Percentiles rank a stretch among this genome's conserved stretches.
These are phyloP conservation scores for Daedalea quercina DNA, from an alignment of 768 basidiomycete species.

Conservation along the genomic window DNA sequence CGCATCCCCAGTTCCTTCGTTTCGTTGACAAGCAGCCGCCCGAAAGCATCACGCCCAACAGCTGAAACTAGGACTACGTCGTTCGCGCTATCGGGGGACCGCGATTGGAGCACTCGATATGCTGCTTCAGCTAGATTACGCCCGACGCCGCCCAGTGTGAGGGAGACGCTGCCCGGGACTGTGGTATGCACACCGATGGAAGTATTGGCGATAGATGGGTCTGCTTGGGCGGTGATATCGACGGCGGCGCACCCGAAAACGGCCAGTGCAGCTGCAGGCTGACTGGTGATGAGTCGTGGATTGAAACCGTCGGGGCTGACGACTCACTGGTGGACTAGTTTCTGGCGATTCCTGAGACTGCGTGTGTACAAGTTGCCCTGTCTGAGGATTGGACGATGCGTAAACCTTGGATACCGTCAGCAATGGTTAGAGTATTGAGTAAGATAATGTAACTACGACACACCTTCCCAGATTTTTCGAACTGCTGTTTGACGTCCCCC, in stretches of 20 bases:
- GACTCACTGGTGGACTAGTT: too few species aligned
- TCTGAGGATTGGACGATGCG: too few species aligned
- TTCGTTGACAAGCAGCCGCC: conserved; percentile 54
- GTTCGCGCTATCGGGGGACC: conserved; percentile 14
- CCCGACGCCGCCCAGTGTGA: conserved; percentile 84
- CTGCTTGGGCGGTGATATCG: conserved; percentile 67
- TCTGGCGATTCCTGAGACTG: too few species aligned
- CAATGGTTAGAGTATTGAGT: too few species aligned
- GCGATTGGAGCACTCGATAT: conserved; percentile 48
- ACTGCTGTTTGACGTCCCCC: background rate
- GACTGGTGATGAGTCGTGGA: background rate
- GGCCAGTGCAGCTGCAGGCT: conserved; percentile 42
- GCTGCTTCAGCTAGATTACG: conserved; percentile 95
- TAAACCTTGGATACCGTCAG: too few species aligned
- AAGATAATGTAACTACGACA: too few species aligned
- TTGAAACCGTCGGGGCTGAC: background rate
- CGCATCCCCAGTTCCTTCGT: conserved; percentile 65
- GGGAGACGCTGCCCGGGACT: conserved; percentile 63
- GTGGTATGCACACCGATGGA: conserved; percentile 57
- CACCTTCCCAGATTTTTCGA: background rate
- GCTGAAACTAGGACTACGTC: conserved; percentile 65
- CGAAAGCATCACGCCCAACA: conserved; percentile 74
- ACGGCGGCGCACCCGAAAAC: conserved; percentile 86
- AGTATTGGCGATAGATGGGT: conserved; percentile 20
- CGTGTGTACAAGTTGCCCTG: too few species aligned